phyloP scores from a whole-genome alignment of 2,329 filamentous ascomycete species.

The Tolypocladium ovalisporum region DNA sequence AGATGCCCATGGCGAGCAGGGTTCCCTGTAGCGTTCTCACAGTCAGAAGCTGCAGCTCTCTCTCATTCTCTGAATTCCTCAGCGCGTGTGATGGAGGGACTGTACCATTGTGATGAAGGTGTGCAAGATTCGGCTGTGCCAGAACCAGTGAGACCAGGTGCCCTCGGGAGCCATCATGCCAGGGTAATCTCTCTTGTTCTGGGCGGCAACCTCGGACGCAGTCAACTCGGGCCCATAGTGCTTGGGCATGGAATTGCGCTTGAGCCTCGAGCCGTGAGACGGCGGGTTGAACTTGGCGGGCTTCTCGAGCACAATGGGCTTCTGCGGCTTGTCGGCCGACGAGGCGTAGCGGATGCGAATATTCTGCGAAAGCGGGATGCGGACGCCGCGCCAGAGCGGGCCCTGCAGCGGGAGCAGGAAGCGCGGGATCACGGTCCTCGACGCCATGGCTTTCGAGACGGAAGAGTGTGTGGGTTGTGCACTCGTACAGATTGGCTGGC shows the following conservation, averaged over 20 bases:
- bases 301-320: slow-evolving; percentile 68
- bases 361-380: slow-evolving; percentile 22
- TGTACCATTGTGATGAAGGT: slow-evolving; percentile 73
- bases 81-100: background rate
- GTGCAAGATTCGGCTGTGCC: slow-evolving; percentile 68
- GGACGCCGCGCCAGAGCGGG: slow-evolving; percentile 39
- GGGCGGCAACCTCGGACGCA: slow-evolving; percentile 52
- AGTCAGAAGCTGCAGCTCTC: background rate
- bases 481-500: too few species aligned
- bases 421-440: slow-evolving; percentile 46
- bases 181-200: slow-evolving; percentile 66
- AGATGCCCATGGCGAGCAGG: slow-evolving; percentile 56
- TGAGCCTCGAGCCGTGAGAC: slow-evolving; percentile 67
- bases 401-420: slow-evolving; percentile 57
- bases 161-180: slow-evolving; percentile 80
- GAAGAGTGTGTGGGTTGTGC: background rate
- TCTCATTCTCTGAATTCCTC: background rate
- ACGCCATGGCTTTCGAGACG: slow-evolving; percentile 28
- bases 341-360: slow-evolving; percentile 24
- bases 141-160: slow-evolving; percentile 74
- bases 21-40: slow-evolving; percentile 37
- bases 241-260: slow-evolving; percentile 41
- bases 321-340: slow-evolving; percentile 22
- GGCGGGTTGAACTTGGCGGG: slow-evolving; percentile 85
- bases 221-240: slow-evolving; percentile 68